Evolutionary conservation across 257 asterid species (phyloP).

Genomic region (Osmanthus fragrans): DNA sequence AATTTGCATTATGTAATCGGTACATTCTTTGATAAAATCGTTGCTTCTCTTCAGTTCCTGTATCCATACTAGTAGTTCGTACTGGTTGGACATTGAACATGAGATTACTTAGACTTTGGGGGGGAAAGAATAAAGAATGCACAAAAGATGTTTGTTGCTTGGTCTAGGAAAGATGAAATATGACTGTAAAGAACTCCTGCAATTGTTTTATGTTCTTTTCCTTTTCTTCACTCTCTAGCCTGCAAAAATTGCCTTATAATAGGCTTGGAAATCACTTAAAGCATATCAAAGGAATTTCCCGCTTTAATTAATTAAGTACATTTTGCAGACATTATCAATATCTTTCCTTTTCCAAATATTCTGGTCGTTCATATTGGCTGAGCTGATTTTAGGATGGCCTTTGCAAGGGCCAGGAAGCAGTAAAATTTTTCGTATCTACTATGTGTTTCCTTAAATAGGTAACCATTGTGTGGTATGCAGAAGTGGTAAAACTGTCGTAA

Average conservation of each 20-base stretch:
- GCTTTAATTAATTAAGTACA: neutral
- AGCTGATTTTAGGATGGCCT: neutral
- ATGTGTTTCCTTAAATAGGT: no score
- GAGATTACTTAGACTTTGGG: constrained; percentile 18
- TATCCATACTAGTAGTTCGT: neutral
- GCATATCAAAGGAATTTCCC: neutral
- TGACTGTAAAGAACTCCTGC: neutral
- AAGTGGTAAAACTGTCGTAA: neutral
- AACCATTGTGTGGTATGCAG: neutral
- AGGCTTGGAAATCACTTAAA: neutral
- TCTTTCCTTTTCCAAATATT: neutral
- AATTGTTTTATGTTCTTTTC: neutral
- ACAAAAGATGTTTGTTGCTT: neutral
- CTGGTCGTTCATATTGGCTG: neutral
- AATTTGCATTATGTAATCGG: neutral
- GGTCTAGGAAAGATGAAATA: neutral
- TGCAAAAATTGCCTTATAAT: neutral
- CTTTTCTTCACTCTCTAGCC: neutral
- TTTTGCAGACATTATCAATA: neutral
- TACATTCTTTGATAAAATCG: neutral
- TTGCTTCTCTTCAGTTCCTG: neutral
- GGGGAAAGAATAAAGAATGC: constrained; percentile 23
- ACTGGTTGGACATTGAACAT: neutral
- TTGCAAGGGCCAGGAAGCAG: neutral
- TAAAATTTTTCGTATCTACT: neutral